These are phyloP conservation scores for Leccinum solheimii DNA, from an alignment of 1,284 basidiomycete genomes.

Conservation along the genomic window DNA sequence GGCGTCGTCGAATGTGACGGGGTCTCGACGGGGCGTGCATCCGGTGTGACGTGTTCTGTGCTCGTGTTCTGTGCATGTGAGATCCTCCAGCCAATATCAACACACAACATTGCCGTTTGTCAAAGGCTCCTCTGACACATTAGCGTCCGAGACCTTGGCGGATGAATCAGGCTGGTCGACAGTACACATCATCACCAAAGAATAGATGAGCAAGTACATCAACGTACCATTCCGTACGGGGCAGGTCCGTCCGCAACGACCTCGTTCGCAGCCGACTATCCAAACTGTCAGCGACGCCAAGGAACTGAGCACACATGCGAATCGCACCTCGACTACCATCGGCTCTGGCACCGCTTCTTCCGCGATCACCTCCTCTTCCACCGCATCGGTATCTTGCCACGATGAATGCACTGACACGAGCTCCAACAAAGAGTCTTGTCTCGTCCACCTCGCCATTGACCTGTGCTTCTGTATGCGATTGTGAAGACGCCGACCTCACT, in stretches of 20 bases:
- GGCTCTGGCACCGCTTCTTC: not conserved
- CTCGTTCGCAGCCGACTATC: not conserved
- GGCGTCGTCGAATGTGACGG: slow-evolving; percentile 9
- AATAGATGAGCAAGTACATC: not conserved
- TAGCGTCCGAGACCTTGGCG: not conserved
- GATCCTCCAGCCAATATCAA: not conserved
- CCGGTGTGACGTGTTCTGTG: not conserved
- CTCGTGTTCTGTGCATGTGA: slow-evolving; percentile 5
- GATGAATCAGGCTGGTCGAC: not conserved
- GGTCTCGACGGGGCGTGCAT: not conserved
- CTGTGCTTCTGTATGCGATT: not conserved
- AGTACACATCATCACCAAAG: not conserved
- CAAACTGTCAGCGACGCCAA: slow-evolving; percentile 6
- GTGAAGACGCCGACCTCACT: not conserved
- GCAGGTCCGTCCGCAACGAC: not conserved
- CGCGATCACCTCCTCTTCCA: not conserved
- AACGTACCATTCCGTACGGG: not conserved
- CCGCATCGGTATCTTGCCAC: slow-evolving; percentile 1
- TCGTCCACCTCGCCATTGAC: slow-evolving; percentile 11
- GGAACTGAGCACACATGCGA: not conserved
- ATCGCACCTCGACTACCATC: slow-evolving; percentile 12
- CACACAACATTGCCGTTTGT: not conserved
- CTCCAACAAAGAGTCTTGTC: slow-evolving; percentile 23
- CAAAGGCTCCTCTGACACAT: not conserved
- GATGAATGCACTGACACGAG: slow-evolving; percentile 30